Conservation (phyloP, 495 filamentous ascomycete species). For the Aspergillus taichungensis region DNA sequence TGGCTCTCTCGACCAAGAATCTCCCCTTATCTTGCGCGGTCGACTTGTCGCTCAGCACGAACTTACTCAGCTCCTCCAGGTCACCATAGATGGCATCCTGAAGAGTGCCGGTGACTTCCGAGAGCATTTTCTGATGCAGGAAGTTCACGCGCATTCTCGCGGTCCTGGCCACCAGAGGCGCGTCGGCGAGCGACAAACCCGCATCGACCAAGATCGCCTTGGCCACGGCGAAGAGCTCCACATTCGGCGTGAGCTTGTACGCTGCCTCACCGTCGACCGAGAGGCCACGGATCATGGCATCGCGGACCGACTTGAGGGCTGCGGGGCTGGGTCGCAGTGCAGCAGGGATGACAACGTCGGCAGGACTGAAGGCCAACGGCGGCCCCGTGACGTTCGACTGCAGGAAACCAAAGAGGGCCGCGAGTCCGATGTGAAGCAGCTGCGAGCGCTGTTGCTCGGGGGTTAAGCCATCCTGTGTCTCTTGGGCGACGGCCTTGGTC, state of each 20-base stretch:
- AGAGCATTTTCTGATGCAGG: slow-evolving; percentile 80
- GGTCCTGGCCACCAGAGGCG: slow-evolving; percentile 27
- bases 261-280: slow-evolving; percentile 77
- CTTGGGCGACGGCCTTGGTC: slow-evolving; percentile 18
- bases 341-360: slow-evolving; percentile 46
- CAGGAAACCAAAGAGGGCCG: slow-evolving; percentile 73
- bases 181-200: slow-evolving; percentile 34
- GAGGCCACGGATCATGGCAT: slow-evolving; percentile 51
- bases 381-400: slow-evolving; percentile 92
- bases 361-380: slow-evolving; percentile 48
- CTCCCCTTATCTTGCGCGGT: slow-evolving; percentile 41
- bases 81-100: slow-evolving; percentile 50
- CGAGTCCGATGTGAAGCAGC: slow-evolving; percentile 53
- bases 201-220: slow-evolving; percentile 54
- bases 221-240: slow-evolving; percentile 75
- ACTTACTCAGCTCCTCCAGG: slow-evolving; percentile 31
- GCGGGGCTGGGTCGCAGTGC: slow-evolving; percentile 19
- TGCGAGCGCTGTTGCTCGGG: slow-evolving; percentile 29
- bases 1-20: slow-evolving; percentile 72
- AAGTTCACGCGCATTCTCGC: slow-evolving; percentile 63
- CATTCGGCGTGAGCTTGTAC: slow-evolving; percentile 72
- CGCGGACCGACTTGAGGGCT: slow-evolving; percentile 30
- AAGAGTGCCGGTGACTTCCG: slow-evolving; percentile 60
- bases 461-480: slow-evolving; percentile 17
- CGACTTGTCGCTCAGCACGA: slow-evolving; percentile 28